Percentiles rank a stretch among this genome's conserved stretches.
These are phyloP conservation scores for Pleurotus cornucopiae DNA, from an alignment of 768 basidiomycete genomes.

Conservation along the genomic window DNA sequence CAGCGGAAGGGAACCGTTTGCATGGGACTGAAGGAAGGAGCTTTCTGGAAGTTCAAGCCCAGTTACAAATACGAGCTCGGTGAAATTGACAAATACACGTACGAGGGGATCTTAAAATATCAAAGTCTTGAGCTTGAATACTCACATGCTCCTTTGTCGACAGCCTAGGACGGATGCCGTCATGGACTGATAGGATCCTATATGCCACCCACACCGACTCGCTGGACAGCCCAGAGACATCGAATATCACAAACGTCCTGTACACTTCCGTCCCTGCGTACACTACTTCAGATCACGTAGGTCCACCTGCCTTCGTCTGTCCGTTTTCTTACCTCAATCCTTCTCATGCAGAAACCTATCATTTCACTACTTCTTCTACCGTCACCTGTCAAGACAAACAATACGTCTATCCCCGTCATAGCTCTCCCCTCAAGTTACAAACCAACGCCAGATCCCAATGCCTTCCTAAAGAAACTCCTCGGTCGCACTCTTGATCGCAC, in stretches of 20 bases:
- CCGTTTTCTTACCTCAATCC: neutral
- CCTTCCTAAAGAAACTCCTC: slow-evolving; percentile 52
- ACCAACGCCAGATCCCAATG: slow-evolving; percentile 51
- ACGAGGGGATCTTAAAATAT: too few relatives aligned
- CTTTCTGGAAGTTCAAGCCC: slow-evolving; percentile 85
- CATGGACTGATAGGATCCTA: slow-evolving; percentile 92
- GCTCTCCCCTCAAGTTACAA: slow-evolving; percentile 46
- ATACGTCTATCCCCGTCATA: slow-evolving; percentile 35
- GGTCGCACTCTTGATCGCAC: slow-evolving; percentile 70
- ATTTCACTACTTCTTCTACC: slow-evolving; percentile 69
- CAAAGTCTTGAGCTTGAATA: slow-evolving; percentile 14
- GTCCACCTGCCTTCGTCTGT: slow-evolving; percentile 18
- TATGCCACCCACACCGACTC: slow-evolving; percentile 75
- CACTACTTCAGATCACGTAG: slow-evolving; percentile 86
- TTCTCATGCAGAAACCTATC: slow-evolving; percentile 71
- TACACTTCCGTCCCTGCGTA: slow-evolving; percentile 83
- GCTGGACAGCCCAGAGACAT: slow-evolving; percentile 42
- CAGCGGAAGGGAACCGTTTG: slow-evolving; percentile 63
- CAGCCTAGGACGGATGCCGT: slow-evolving; percentile 70
- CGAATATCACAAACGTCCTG: slow-evolving; percentile 58
- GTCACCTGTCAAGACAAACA: slow-evolving; percentile 22
- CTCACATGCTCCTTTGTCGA: neutral
- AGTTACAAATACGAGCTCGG: slow-evolving; percentile 87
- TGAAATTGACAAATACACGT: slow-evolving; percentile 81
- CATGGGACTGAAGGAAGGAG: slow-evolving; percentile 76